Conservation (phyloP, 2,329 filamentous ascomycete genomes). For the Fusarium guadeloupense region DNA sequence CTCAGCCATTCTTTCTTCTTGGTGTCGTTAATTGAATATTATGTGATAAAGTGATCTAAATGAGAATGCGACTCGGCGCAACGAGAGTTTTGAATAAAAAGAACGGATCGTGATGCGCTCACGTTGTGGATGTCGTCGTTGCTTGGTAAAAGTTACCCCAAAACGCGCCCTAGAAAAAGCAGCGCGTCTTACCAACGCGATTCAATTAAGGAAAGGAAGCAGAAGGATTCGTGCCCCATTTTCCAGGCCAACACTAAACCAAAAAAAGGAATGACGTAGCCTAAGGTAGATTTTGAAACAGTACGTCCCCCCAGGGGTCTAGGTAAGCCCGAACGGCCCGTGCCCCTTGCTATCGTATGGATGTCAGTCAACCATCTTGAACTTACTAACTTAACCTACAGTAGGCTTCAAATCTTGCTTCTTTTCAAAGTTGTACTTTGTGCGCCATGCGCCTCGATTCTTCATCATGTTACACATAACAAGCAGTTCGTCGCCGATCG, state of each 20-base stretch:
- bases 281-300: slow-evolving; percentile 9
- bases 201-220: slow-evolving; percentile 32
- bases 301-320: slow-evolving; percentile 19
- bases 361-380: slow-evolving; percentile 23
- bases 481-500: slow-evolving; percentile 70
- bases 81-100: not conserved
- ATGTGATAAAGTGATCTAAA: not conserved
- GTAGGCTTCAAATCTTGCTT: slow-evolving; percentile 32
- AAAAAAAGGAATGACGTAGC: no score
- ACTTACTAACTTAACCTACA: slow-evolving; percentile 1
- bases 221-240: slow-evolving; percentile 27
- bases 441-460: slow-evolving; percentile 43
- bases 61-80: slow-evolving; percentile 1
- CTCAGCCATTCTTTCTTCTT: slow-evolving; percentile 42
- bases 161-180: slow-evolving; percentile 21
- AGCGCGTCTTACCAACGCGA: slow-evolving; percentile 22
- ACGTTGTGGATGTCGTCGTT: slow-evolving; percentile 14
- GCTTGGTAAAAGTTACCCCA: slow-evolving; percentile 11
- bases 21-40: not conserved
- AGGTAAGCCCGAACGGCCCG: slow-evolving; percentile 29
- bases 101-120: slow-evolving; percentile 15
- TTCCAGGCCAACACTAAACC: slow-evolving; percentile 19
- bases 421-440: slow-evolving; percentile 26
- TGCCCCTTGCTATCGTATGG: slow-evolving; percentile 39
- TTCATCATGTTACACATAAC: slow-evolving; percentile 61